These are phyloP conservation scores for Geranium brycei DNA, from an alignment of 345 rosid genomes.

Conservation along the genomic window DNA sequence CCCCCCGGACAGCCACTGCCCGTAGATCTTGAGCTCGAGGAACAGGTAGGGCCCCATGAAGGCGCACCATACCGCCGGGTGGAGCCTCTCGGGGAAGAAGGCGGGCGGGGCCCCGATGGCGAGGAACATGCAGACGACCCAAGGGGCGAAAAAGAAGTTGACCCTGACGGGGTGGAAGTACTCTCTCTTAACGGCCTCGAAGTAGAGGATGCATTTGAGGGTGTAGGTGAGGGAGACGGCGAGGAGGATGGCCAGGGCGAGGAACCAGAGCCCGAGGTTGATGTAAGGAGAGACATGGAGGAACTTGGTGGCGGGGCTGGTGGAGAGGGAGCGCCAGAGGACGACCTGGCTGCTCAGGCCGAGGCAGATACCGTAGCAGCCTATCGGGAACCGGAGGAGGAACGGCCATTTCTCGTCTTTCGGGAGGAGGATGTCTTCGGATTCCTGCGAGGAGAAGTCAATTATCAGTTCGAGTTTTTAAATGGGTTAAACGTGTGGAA, in stretches of 20 bases:
- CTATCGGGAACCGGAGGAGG: constrained; percentile 82
- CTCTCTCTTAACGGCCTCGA: constrained; percentile 86
- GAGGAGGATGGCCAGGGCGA: constrained; percentile 43
- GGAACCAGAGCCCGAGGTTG: constrained; percentile 57
- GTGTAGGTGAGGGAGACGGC: constrained; percentile 56
- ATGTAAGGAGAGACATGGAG: constrained; percentile 58
- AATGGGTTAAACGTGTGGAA: not conserved
- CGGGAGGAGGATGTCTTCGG: constrained; percentile 76
- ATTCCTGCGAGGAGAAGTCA: constrained; percentile 37
- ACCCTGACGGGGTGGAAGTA: constrained; percentile 79
- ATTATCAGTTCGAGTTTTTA: not conserved
- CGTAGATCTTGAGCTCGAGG: constrained; percentile 86
- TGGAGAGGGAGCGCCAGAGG: constrained; percentile 64
- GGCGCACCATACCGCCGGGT: constrained; percentile 64
- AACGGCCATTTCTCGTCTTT: constrained; percentile 87
- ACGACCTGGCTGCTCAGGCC: constrained; percentile 89
- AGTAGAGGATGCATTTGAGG: constrained; percentile 78
- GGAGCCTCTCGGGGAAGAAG: constrained; percentile 30
- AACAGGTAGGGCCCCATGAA: constrained; percentile 76
- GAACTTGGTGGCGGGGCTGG: constrained; percentile 56
- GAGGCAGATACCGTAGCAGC: constrained; percentile 79
- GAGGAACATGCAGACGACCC: constrained; percentile 94
- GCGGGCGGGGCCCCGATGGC: constrained; percentile 56
- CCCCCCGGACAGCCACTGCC: constrained; percentile 95
- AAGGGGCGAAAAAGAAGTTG: constrained; percentile 90